Base-by-base conservation (phyloP, 2,329 filamentous ascomycete genomes). In the Bretziella fagacearum region DNA sequence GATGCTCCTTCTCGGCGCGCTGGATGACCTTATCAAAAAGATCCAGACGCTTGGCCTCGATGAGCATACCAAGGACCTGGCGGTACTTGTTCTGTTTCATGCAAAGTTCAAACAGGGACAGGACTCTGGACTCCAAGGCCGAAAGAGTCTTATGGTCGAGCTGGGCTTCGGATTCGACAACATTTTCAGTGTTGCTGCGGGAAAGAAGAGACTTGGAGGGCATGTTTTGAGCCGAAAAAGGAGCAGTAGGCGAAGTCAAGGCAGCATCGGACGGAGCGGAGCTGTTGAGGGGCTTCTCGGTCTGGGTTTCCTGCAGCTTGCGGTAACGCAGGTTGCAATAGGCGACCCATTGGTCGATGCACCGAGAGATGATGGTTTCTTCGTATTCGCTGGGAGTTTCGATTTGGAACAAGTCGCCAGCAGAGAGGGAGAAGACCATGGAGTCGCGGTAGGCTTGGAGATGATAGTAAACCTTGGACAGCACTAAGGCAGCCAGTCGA, bases 361-460 rank as follows among this genome's bases (percentile, higher is more conserved):
- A 98, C 73, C 93, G 95, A 51, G 89, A 89, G 62, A 96, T 87
- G 66, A 98, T 96, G 49, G 91, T 98, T 68, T 98, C 87, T 64
- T 98, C 91, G 59, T 94, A 98, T 68, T 98, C 91, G 63, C 85
- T 83, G 45, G 84, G 81, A 47, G 80, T 74, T 58, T 95, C 84
- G 54, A 96, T 75, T 67, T 93, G 84, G 71, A 98, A 95, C 43
- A 94, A 78, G 60, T 95, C 84, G 51, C 91, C 91, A 20, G 91
- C 87, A 50, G 86, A 87, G 39, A 98, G 76, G 53, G 91, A 91
- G 64, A 98, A 96, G 45, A 84, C 83, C 89, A 98, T 96, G 65
- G 89, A 95, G 68, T 98, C 91, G 61, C 95, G 91, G 69, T 98
- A 98, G 62, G 91, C 91, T 65, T 95, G 86, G 46, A 98, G 78